Evolutionary conservation across 768 basidiomycete species (phyloP).

Genomic region (Agrocybe praecox): DNA sequence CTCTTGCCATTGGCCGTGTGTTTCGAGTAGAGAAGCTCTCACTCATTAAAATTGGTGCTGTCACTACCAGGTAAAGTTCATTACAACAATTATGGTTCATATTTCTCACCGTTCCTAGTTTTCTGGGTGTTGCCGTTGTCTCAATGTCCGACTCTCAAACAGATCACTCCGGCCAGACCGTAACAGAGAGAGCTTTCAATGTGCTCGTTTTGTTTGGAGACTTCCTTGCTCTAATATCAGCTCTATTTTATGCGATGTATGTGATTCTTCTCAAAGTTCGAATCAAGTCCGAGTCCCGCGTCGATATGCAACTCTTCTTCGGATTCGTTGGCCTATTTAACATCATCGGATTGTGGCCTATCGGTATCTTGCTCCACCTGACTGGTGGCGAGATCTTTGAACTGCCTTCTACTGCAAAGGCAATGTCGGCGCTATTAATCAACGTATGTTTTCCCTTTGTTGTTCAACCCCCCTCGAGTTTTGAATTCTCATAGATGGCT

Average conservation of each 20-base stretch:
- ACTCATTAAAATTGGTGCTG: conserved; percentile 72
- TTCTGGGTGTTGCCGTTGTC: conserved; percentile 85
- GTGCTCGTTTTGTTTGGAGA: conserved; percentile 71
- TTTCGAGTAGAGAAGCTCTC: conserved; percentile 83
- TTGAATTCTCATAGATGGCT: conserved; percentile 56
- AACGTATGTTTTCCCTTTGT: conserved; percentile 32
- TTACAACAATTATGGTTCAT: conserved; percentile 11
- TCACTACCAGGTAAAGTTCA: conserved; percentile 65
- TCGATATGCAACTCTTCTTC: conserved; percentile 95
- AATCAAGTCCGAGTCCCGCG: conserved; percentile 77
- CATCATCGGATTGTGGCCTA: conserved; percentile 72
- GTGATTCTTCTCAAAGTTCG: conserved; percentile 88
- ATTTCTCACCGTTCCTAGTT: conserved; percentile 18
- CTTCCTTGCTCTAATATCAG: conserved; percentile 80
- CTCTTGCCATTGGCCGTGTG: conserved; percentile 79
- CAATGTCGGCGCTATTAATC: conserved; percentile 36
- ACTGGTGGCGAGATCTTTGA: conserved; percentile 75
- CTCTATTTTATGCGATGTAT: conserved; percentile 87
- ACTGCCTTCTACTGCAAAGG: conserved; percentile 54
- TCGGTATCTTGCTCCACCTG: conserved; percentile 77
- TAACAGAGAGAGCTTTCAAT: conserved; percentile 3
- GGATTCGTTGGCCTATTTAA: conserved; percentile 93
- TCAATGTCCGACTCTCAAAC: conserved; percentile 75
- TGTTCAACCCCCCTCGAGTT: not conserved
- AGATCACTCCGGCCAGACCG: conserved; percentile 26